phyloP scores from a whole-genome alignment of 2,329 filamentous ascomycete genomes.

The Aureobasidium sp. region DNA sequence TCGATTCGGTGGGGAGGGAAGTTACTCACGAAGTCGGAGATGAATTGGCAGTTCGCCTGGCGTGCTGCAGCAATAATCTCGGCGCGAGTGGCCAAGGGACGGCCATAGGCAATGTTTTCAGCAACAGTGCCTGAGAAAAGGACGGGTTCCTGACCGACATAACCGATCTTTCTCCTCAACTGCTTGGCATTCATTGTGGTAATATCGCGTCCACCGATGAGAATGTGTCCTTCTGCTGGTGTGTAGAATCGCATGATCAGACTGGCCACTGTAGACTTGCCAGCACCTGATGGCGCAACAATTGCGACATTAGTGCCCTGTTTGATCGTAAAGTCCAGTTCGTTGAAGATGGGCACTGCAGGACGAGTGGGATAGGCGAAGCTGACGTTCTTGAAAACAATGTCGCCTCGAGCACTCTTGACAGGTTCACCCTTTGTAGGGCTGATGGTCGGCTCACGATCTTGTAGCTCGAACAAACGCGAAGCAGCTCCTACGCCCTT shows the following conservation, averaged over 20 bases:
- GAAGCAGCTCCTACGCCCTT: constrained; percentile 97
- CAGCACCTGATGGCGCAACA: constrained; percentile 90
- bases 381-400: constrained; percentile 75
- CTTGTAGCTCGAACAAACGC: constrained; percentile 90
- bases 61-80: constrained; percentile 83
- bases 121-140: constrained; percentile 79
- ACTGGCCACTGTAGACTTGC: constrained; percentile 93
- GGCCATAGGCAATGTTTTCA: constrained; percentile 88
- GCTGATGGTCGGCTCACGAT: constrained; percentile 78
- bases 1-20: no score
- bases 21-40: constrained; percentile 90
- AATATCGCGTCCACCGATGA: constrained; percentile 79
- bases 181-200: constrained; percentile 87
- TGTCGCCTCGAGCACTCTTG: constrained; percentile 75
- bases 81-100: constrained; percentile 65
- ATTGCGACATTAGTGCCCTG: constrained; percentile 93
- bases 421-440: constrained; percentile 77
- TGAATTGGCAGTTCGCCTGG: constrained; percentile 93
- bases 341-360: constrained; percentile 83
- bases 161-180: constrained; percentile 81
- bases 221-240: constrained; percentile 68
- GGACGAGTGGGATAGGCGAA: constrained; percentile 94
- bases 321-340: constrained; percentile 82
- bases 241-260: constrained; percentile 86
- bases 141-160: constrained; percentile 93